Conservation (phyloP, 2,329 filamentous ascomycete species). For the Aaosphaeria pasadenensis region DNA sequence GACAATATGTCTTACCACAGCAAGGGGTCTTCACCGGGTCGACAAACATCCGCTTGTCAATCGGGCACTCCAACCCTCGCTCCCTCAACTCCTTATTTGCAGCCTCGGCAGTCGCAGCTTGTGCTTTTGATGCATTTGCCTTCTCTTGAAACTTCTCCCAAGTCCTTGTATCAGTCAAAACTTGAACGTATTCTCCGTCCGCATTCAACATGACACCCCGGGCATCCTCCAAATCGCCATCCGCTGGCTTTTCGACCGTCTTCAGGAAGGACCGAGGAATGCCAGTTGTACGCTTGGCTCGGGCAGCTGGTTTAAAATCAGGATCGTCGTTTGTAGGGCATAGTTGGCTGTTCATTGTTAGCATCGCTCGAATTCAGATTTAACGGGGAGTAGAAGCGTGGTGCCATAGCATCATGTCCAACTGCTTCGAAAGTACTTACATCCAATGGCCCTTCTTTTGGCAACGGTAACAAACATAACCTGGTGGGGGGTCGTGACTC, state of each 20-base stretch:
- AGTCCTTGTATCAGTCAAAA: constrained; percentile 88
- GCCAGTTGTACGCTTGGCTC: constrained; percentile 93
- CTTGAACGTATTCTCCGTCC: constrained; percentile 95
- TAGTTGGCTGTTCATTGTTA: constrained; percentile 26
- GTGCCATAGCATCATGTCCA: no score
- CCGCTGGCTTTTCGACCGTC: constrained; percentile 86
- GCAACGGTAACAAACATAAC: constrained; percentile 95
- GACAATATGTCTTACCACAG: constrained; percentile 97
- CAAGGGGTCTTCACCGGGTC: constrained; percentile 99
- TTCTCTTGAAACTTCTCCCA: constrained; percentile 98
- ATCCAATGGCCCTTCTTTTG: constrained; percentile 99
- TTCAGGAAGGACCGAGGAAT: constrained; percentile 95
- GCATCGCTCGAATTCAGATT: no score
- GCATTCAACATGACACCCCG: constrained; percentile 96
- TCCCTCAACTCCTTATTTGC: constrained; percentile 86
- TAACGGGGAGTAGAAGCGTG: no score
- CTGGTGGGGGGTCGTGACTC: constrained; percentile 87
- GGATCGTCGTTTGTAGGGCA: constrained; percentile 99
- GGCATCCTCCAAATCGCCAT: constrained; percentile 77
- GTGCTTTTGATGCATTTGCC: constrained; percentile 78
- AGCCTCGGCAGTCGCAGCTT: constrained; percentile 72
- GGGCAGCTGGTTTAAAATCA: constrained; percentile 87
- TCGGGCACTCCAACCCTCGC: constrained; percentile 83
- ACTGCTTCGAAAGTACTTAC: constrained; percentile 49
- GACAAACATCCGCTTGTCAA: constrained; percentile 98